Percentiles rank a stretch among this genome's conserved stretches.
These are phyloP conservation scores for Tolypocladium amazonense DNA, from an alignment of 2,329 filamentous ascomycete species.

Conservation along the genomic window DNA sequence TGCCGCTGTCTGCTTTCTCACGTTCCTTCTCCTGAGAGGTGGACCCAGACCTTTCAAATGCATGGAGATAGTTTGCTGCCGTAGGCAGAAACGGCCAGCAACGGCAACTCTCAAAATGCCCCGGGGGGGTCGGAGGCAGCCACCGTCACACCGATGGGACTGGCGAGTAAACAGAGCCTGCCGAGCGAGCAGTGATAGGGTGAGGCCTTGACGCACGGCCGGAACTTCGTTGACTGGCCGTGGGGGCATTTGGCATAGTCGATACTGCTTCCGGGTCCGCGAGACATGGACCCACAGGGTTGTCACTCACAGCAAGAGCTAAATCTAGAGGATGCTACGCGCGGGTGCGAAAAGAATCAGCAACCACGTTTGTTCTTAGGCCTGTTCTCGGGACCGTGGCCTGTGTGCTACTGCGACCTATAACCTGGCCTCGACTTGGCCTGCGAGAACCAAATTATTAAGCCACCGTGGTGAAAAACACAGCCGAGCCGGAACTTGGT, in stretches of 20 bases:
- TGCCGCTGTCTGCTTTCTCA: not conserved
- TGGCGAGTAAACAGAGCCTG: not conserved
- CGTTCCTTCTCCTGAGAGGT: not conserved
- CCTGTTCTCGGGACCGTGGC: not conserved
- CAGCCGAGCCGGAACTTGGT: not conserved
- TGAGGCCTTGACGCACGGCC: not conserved
- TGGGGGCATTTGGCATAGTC: not conserved
- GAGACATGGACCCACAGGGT: not conserved
- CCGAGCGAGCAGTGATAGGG: not conserved
- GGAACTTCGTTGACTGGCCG: not conserved
- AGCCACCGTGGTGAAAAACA: not conserved
- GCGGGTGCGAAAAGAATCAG: not conserved
- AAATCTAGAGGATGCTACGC: not conserved
- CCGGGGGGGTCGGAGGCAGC: not conserved
- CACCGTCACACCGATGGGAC: not conserved
- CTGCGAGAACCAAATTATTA: not conserved
- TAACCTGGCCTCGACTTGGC: not conserved
- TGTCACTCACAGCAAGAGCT: not conserved
- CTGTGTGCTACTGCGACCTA: not conserved
- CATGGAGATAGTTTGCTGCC: not conserved
- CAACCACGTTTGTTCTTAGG: too few relatives aligned
- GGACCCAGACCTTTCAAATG: not conserved
- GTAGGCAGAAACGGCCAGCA: not conserved
- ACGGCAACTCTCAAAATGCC: not conserved
- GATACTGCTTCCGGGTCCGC: not conserved